Percentiles rank a stretch among this genome's conserved stretches.
Conservation (phyloP, 306 rosid genomes). For the Rubus parviflorus region DNA sequence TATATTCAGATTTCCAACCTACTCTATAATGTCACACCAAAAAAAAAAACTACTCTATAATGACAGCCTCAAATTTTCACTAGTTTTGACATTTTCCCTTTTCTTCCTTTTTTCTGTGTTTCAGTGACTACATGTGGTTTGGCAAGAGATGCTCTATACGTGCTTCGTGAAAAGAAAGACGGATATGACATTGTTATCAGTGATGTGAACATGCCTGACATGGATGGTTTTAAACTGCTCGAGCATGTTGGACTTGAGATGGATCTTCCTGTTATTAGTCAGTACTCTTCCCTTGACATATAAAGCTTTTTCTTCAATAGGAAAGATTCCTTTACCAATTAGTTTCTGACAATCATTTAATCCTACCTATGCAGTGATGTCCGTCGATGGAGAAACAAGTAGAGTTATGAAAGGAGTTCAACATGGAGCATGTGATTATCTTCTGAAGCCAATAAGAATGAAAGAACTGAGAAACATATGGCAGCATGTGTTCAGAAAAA, state of each 20-base stretch:
- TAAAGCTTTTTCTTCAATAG: constrained; percentile 32
- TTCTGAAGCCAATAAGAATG: constrained; percentile 96
- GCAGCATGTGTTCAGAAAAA: constrained; percentile 92
- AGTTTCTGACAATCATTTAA: constrained; percentile 40
- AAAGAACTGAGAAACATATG: constrained; percentile 92
- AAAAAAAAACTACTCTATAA: constrained; percentile 14
- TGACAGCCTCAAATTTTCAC: constrained; percentile 1
- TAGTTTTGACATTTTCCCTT: constrained; percentile 21
- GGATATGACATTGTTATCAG: constrained; percentile 94
- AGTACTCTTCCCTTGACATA: constrained; percentile 51
- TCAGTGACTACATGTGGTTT: constrained; percentile 90
- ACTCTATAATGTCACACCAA: constrained; percentile 22
- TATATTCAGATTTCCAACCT: constrained; percentile 14
- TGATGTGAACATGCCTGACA: constrained; percentile 99
- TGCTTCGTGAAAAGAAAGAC: constrained; percentile 86
- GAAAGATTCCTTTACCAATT: constrained; percentile 22
- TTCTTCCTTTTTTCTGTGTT: constrained; percentile 14
- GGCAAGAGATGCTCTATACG: constrained; percentile 76
- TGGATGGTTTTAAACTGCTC: constrained; percentile 98
- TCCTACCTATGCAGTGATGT: constrained; percentile 82
- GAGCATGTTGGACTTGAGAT: constrained; percentile 99
- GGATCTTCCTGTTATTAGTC: constrained; percentile 99
- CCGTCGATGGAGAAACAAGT: constrained; percentile 97
- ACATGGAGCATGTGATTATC: constrained; percentile 98
- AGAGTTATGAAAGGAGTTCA: constrained; percentile 98